phyloP scores from a whole-genome alignment of 2,329 filamentous ascomycete genomes.

The Fusarium armeniacum region DNA sequence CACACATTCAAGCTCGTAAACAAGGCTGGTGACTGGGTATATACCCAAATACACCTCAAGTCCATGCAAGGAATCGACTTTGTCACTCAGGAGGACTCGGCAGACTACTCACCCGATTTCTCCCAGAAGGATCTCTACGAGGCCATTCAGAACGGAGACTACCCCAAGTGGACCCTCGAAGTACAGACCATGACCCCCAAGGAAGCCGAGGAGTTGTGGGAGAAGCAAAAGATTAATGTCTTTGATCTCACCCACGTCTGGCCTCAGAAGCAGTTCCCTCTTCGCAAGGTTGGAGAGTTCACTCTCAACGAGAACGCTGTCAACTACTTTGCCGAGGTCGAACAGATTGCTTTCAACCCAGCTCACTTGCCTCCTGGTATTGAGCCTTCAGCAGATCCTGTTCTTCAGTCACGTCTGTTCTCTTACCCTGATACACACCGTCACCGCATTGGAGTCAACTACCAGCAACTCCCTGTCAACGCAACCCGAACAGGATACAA shows the following conservation, averaged over 20 bases:
- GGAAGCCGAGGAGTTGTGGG: conserved; percentile 45
- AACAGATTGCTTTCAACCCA: conserved; percentile 76
- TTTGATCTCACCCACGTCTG: conserved; percentile 74
- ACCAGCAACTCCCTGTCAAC: conserved; percentile 58
- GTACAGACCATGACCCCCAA: conserved; percentile 58
- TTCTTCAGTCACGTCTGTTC: conserved; percentile 72
- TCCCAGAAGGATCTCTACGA: conserved; percentile 42
- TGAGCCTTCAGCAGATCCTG: conserved; percentile 72
- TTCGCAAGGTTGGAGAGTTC: conserved; percentile 70
- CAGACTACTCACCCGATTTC: conserved; percentile 20
- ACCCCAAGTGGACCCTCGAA: conserved; percentile 68
- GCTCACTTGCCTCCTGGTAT: conserved; percentile 74
- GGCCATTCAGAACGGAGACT: conserved; percentile 52
- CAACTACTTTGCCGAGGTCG: conserved; percentile 74
- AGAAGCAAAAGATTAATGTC: conserved; percentile 62
- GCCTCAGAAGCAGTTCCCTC: conserved; percentile 36
- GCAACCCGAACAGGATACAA: conserved; percentile 6
- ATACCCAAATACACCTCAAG: conserved; percentile 32
- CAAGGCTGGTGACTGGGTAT: conserved; percentile 27
- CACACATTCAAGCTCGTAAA: conserved; percentile 28
- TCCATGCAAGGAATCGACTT: conserved; percentile 37
- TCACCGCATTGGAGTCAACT: conserved; percentile 74
- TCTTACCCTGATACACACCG: conserved; percentile 74
- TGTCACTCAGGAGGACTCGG: conserved; percentile 29
- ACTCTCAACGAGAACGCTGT: conserved; percentile 75